Percentiles rank a stretch among this genome's conserved stretches.
These are phyloP conservation scores for Leccinum pachyderme DNA, from an alignment of 1,284 basidiomycete genomes.

Conservation along the genomic window DNA sequence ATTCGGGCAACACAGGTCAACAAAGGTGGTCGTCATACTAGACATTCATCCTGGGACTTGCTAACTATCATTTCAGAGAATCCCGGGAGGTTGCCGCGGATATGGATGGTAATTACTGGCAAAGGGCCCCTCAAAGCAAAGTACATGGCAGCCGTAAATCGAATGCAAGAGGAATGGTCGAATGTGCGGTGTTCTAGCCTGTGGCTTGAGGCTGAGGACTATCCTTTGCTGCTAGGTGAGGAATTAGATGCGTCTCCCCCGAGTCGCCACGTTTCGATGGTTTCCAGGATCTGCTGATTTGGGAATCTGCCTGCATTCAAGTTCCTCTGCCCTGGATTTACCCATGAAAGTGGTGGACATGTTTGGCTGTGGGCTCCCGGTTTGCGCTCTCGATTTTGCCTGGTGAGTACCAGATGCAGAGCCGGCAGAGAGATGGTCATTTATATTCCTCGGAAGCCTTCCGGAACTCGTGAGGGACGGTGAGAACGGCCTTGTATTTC, in stretches of 20 bases:
- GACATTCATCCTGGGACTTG: not conserved
- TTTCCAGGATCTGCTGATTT: slow-evolving; percentile 84
- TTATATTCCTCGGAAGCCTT: slow-evolving; percentile 50
- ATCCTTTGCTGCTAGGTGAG: slow-evolving; percentile 78
- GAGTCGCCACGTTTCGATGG: slow-evolving; percentile 2
- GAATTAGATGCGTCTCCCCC: slow-evolving; percentile 9
- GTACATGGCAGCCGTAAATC: slow-evolving; percentile 68
- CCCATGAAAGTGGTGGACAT: slow-evolving; percentile 99
- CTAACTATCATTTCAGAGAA: slow-evolving; percentile 17
- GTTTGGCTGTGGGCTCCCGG: slow-evolving; percentile 95
- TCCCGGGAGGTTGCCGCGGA: slow-evolving; percentile 56
- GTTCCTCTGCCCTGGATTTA: slow-evolving; percentile 88
- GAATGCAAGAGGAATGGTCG: slow-evolving; percentile 68
- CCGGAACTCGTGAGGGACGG: slow-evolving; percentile 84
- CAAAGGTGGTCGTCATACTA: slow-evolving; percentile 9
- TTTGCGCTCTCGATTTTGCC: slow-evolving; percentile 85
- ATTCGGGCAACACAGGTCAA: slow-evolving; percentile 45
- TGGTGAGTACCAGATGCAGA: slow-evolving; percentile 53
- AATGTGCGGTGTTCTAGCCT: slow-evolving; percentile 82
- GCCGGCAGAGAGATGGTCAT: not conserved
- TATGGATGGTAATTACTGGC: slow-evolving; percentile 88
- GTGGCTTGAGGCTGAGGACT: slow-evolving; percentile 89
- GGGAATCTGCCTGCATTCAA: slow-evolving; percentile 89
- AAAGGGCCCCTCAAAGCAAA: slow-evolving; percentile 77
- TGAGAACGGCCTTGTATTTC: slow-evolving; percentile 81